Percentiles rank a stretch among this genome's conserved stretches.
Conservation (phyloP, 78 protist genomes). For the Andalucia godoyi region DNA sequence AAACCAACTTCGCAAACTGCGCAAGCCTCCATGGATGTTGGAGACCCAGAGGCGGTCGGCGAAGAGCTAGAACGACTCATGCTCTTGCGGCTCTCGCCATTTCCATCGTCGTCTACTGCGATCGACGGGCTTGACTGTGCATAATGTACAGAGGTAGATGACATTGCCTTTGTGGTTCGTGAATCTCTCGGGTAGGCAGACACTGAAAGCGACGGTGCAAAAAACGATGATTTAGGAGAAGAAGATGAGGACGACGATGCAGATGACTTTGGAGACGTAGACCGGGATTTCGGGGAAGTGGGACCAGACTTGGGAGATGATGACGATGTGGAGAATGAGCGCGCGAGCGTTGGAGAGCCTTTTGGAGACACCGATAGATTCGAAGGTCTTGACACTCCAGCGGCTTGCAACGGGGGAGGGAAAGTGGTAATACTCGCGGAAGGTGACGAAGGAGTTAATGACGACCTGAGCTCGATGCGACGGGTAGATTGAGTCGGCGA, state of each 20-base stretch:
- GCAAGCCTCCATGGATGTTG: no score
- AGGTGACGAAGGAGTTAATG: background rate
- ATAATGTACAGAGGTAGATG: no score
- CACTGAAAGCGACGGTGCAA: background rate
- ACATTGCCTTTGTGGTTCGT: no score
- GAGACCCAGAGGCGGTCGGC: no score
- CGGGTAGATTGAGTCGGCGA: background rate
- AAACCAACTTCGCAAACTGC: background rate
- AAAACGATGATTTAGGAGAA: background rate
- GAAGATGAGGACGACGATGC: slow-evolving; percentile 8
- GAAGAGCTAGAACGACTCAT: no score
- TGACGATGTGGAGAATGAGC: background rate
- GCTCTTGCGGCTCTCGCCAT: no score
- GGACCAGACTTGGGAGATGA: background rate
- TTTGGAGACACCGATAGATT: background rate
- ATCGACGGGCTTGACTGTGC: no score
- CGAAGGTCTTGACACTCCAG: background rate
- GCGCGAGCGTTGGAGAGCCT: background rate
- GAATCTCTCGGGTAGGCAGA: no score
- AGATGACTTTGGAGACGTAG: slow-evolving; percentile 1
- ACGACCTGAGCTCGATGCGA: background rate
- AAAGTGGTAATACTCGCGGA: background rate
- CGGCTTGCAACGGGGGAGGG: background rate
- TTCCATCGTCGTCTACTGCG: no score
- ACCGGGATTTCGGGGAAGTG: background rate